phyloP scores from a whole-genome alignment of 176 grass and related monocot genomes.

The Raddia guianensis region DNA sequence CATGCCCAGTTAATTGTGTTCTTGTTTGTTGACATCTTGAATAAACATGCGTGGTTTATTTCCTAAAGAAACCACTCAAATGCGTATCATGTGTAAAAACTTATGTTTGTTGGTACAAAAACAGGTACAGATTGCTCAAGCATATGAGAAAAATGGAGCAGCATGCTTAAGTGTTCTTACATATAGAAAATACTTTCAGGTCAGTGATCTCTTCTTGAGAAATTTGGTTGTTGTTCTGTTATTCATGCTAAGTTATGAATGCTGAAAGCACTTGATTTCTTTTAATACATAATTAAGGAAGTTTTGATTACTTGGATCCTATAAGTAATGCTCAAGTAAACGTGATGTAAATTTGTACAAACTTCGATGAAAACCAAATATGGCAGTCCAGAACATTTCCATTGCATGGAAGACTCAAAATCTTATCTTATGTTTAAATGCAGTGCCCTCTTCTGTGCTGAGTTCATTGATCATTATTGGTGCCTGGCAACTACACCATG shows the following conservation, averaged over 20 bases:
- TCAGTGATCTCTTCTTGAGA: constrained; percentile 33
- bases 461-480: constrained; percentile 75
- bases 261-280: constrained; percentile 38
- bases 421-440: constrained; percentile 40
- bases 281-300: constrained; percentile 64
- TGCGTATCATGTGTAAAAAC: constrained; percentile 8
- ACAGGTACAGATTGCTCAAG: not conserved
- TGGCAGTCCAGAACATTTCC: not conserved
- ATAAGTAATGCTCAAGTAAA: constrained; percentile 74
- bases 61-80: constrained; percentile 1
- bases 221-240: not conserved
- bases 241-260: not conserved
- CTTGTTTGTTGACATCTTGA: constrained; percentile 21
- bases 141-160: too few relatives aligned
- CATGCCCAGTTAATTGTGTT: not conserved
- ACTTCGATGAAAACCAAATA: constrained; percentile 12
- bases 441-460: constrained; percentile 95
- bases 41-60: not conserved
- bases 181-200: constrained; percentile 97
- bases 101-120: constrained; percentile 38
- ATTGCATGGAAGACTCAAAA: constrained; percentile 43
- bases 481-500: constrained; percentile 96
- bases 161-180: constrained; percentile 65
- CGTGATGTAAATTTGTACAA: constrained; percentile 46
- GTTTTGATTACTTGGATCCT: constrained; percentile 76